Evolutionary conservation across 805 yeast genomes (phyloP), one percentile per base, ranked within the genome.

Genomic region (Kuraishia hungarica): DNA sequence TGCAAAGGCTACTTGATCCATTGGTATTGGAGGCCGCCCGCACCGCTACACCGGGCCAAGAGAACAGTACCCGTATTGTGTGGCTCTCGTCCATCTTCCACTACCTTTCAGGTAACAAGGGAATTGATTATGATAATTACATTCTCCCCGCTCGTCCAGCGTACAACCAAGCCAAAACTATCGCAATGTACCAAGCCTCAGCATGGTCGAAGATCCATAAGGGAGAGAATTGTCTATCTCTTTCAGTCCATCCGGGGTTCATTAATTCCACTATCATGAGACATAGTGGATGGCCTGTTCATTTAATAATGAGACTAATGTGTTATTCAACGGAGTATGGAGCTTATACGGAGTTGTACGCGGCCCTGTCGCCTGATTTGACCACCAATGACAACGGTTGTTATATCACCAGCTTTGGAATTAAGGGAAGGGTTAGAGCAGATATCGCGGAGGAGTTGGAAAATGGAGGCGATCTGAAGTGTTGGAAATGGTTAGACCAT

Each of bases 51-150:
- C 54, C 26, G 8, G 66, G 15, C 60, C 64, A 19, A 4, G 43
- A 35, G 43, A 35, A 35, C n/a, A 13, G n/a, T 17, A 67, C 75
- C 8, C 67, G 83, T 52, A 67, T 79, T 39, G 71, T 79, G 7
- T 79, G 80, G 75, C 68, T 77, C 1, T 60, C 79, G 1, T 78
- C 82, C 0, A 52, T 68, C 39, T 76, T 70, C 0, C 77, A 72
- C 46, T 53, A 57, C 26, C 39, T 58, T 19, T 60, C 68, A 7
- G 67, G 68, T 19, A 49, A 46, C 2, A 59, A 60, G 26, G 70
- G 57, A 3, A 22, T 56, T n/a, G 52, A 54, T 17, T 53, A 61
- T 21, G 55, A 48, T 20, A n/a, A 49, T 7, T 50, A 43, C 23
- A 51, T 54, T 22, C 20, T 29, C 26, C 15, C 43, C 21, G 22